phyloP scores from a whole-genome alignment of 2,329 filamentous ascomycete genomes.

The Ceratocystis lukuohia region DNA sequence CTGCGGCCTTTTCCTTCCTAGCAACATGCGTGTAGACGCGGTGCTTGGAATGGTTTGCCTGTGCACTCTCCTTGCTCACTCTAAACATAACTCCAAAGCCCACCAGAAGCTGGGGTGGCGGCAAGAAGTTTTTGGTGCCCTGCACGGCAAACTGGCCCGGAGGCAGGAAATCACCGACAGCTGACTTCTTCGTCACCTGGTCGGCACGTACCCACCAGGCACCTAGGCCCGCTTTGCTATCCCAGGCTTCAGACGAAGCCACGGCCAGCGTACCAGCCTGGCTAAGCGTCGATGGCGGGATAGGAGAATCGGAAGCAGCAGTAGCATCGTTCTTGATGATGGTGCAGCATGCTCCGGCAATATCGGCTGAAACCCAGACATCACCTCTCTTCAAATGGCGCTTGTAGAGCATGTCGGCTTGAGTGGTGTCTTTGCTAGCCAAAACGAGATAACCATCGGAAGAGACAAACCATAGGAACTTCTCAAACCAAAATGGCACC shows the following conservation, averaged over 20 bases:
- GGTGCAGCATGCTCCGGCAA: constrained; percentile 71
- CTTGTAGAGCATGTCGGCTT: constrained; percentile 85
- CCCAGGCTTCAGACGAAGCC: constrained; percentile 81
- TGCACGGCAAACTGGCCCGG: constrained; percentile 66
- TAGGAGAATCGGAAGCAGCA: constrained; percentile 63
- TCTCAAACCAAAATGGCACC: constrained; percentile 88
- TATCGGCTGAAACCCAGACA: constrained; percentile 79
- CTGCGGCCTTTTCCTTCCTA: constrained; percentile 20
- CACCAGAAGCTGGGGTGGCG: constrained; percentile 73
- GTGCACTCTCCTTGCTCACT: constrained; percentile 70
- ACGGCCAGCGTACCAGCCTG: constrained; percentile 81
- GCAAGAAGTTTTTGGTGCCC: constrained; percentile 82
- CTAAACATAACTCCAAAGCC: constrained; percentile 81
- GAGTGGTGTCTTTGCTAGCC: constrained; percentile 74
- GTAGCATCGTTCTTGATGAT: constrained; percentile 79
- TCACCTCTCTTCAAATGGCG: constrained; percentile 79
- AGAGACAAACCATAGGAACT: constrained; percentile 90
- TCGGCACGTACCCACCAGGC: constrained; percentile 91
- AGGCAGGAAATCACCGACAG: constrained; percentile 65
- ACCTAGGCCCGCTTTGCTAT: constrained; percentile 88
- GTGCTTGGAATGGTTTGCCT: constrained; percentile 65
- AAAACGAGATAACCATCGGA: constrained; percentile 90
- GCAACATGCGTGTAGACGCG: constrained; percentile 23
- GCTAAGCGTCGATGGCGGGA: constrained; percentile 78
- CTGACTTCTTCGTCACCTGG: constrained; percentile 76